Conservation (phyloP, 139 green algal genomes). For the Parachlorella kessleri region DNA sequence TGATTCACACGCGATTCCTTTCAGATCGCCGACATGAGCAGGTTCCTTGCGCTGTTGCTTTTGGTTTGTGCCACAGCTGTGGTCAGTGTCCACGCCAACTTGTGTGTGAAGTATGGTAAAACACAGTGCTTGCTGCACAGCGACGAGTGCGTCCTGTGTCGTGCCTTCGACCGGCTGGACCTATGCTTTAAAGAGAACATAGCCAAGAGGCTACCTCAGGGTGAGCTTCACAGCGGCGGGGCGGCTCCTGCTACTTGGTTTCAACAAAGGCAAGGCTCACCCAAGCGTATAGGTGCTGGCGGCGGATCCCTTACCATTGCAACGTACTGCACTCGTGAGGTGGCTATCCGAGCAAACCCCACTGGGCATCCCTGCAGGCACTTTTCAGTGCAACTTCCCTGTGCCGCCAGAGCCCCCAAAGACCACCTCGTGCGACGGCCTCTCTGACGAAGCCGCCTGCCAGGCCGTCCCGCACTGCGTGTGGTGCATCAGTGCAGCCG, state of each 20-base stretch:
- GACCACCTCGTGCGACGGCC: too few relatives aligned
- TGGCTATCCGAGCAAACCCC: not conserved
- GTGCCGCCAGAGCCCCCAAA: not conserved
- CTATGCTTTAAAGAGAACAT: constrained; percentile 4
- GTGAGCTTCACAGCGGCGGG: not conserved
- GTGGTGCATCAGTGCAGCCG: constrained; percentile 36
- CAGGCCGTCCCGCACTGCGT: constrained; percentile 3
- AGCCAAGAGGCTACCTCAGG: not conserved
- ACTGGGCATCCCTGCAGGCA: constrained; percentile 2
- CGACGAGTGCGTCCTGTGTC: constrained; percentile 12
- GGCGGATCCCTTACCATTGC: too few relatives aligned
- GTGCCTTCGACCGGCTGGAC: constrained; percentile 1
- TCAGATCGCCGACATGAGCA: too few relatives aligned
- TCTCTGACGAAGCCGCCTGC: not conserved
- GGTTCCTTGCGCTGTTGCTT: too few relatives aligned
- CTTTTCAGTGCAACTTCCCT: constrained; percentile 22
- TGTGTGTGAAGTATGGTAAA: not conserved
- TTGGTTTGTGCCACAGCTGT: too few relatives aligned
- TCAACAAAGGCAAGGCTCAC: not conserved
- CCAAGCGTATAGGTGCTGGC: too few relatives aligned
- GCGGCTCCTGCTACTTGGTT: not conserved
- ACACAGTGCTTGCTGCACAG: not conserved
- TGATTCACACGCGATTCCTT: too few relatives aligned
- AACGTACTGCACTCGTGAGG: not conserved
- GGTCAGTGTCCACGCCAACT: too few relatives aligned